phyloP scores from a whole-genome alignment of 2,329 filamentous ascomycete species.

The Trichoderma asperellum region DNA sequence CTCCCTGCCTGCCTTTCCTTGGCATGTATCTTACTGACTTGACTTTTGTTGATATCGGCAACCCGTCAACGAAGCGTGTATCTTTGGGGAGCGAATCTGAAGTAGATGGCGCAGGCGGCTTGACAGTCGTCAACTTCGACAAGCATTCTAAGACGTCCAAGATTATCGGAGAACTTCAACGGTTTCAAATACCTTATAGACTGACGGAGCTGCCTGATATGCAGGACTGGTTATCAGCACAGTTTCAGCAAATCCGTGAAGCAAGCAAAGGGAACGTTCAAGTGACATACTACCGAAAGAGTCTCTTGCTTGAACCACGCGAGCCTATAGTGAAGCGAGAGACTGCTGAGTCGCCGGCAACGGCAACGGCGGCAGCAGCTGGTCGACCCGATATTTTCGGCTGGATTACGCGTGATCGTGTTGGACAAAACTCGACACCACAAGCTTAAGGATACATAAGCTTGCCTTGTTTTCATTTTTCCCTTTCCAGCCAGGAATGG shows the following conservation, averaged over 20 bases:
- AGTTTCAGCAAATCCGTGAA: constrained; percentile 76
- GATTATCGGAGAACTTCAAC: constrained; percentile 93
- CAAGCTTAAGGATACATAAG: constrained; percentile 16
- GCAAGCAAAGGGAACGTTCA: constrained; percentile 60
- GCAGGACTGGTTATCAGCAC: constrained; percentile 87
- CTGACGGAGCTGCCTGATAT: constrained; percentile 82
- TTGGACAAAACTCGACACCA: constrained; percentile 38
- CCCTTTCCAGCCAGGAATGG: not conserved
- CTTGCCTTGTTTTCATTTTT: not conserved
- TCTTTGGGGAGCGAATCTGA: constrained; percentile 51
- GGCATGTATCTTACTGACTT: constrained; percentile 96
- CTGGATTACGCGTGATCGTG: constrained; percentile 56
- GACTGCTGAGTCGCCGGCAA: constrained; percentile 41
- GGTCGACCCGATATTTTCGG: constrained; percentile 51
- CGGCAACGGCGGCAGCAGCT: constrained; percentile 36
- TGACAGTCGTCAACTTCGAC: constrained; percentile 94
- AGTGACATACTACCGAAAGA: constrained; percentile 75
- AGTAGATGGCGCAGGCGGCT: constrained; percentile 66
- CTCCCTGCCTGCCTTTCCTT: constrained; percentile 91
- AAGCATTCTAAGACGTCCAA: constrained; percentile 94
- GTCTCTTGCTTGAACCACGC: constrained; percentile 78
- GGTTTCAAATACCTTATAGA: constrained; percentile 92
- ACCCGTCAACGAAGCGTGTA: constrained; percentile 80
- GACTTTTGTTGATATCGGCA: constrained; percentile 94
- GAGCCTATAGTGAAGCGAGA: constrained; percentile 49